Base-by-base conservation (phyloP, 192 early-diverging fungal species). In the Entophlyctis luteolus region DNA sequence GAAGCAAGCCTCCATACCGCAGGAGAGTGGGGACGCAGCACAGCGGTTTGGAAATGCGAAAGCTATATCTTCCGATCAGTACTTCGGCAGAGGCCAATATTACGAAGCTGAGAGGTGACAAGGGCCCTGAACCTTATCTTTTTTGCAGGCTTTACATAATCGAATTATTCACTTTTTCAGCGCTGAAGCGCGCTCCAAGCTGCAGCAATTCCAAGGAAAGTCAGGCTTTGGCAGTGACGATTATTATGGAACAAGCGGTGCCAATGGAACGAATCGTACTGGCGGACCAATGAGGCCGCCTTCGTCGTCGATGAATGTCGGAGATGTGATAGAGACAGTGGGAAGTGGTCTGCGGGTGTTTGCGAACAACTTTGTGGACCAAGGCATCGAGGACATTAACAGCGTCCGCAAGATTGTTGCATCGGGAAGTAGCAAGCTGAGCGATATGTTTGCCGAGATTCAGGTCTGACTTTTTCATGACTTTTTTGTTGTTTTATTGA, bases 41-140 rank as follows among this genome's bases (percentile, higher is more conserved):
- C 88, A 94, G 47, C 84, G 89, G 62, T 95, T 98, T 70, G 82
- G 82, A 4, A 82, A 72, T 49, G 89, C 93, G 48, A 94, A 91
- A 74, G 81, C 90, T 28, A 95, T 98, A 55, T 93, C 91, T 29
- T 90, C 89, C 20, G 93, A 95, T 70, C 90, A 94, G 80, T 96
- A 88, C 76, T 95, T 96, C 86, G 89, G 86, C 2, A 88, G 92
- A 22, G 81, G 84, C 37, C 67, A 79, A 6, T 87, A 88, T 55
- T 89, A 91, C 71, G 78, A 80, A 37, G 35, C 42, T 16, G 71
- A 59, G 34, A 81, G 76, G 81, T 84, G 73, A 20, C n/a, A n/a
- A n/a, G n/a, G n/a, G n/a, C n/a, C n/a, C n/a, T n/a, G n/a, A n/a
- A n/a, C n/a, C n/a, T n/a, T n/a, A n/a, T n/a, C n/a, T n/a, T n/a